Base-by-base conservation (phyloP, 2,329 filamentous ascomycete genomes). In the Diaporthe helianthi region DNA sequence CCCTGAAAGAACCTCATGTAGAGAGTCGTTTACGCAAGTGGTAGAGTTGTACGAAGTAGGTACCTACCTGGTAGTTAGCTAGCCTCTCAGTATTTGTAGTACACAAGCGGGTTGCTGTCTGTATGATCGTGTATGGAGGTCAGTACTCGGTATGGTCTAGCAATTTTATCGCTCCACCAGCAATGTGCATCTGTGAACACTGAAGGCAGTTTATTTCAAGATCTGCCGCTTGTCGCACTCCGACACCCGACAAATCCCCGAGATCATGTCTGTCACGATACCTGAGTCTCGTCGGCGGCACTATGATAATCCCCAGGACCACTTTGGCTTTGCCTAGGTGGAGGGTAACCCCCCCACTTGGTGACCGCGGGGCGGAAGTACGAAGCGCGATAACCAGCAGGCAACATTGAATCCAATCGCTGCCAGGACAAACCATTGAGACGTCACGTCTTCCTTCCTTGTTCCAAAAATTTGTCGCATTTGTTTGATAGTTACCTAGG, bases 321-420 rank as follows among this genome's bases (percentile, higher is more conserved):
- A 46, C 19, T 49, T 49, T 63, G 58, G 29, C 58, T 49, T 49
- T 63, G 58, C 13, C 58, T n/a, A 33, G 44, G 58, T 49, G 58
- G 58, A 63, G 58, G 58, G 29, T 13, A 33, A 44, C 41, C 41
- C 38, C 55, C 58, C 58, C 29, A 49, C 58, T 63, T 63, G 44
- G n/a, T 63, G 41, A 63, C 44, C 44, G 58, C 58, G 58, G 58
- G 58, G 58, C 58, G 44, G 58, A n/a, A 63, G n/a, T 29, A 31
- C 58, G 44, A 63, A 63, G n/a, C 44, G 44, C 58, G 44, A 63
- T 36, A 49, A 44, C 58, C 41, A 63, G 19, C 44, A 63, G n/a
- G n/a, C n/a, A n/a, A n/a, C n/a, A n/a, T n/a, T n/a, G n/a, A n/a
- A 63, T 63, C 58, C 47, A 29, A 49, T 63, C 58, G 19, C 49